Conservation (phyloP, 176 grass and related monocot genomes). For the Musa itinerans region DNA sequence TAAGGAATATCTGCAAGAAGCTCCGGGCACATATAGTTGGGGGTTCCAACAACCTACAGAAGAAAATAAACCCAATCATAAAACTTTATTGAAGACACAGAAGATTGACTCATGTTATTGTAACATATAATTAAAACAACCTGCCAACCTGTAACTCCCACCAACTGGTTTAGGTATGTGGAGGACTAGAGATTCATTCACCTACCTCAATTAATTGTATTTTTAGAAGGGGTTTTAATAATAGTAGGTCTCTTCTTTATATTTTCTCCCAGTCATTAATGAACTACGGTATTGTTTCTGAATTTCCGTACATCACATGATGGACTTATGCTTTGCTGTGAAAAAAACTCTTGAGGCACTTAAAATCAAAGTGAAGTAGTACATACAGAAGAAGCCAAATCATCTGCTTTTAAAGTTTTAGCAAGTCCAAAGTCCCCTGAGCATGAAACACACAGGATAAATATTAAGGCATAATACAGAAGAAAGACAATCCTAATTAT, state of each 20-base stretch:
- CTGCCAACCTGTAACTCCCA: background rate
- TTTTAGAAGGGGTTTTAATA: background rate
- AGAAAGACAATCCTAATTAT: background rate
- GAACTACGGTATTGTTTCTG: background rate
- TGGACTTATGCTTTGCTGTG: background rate
- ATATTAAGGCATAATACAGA: background rate
- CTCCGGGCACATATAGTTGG: conserved; percentile 98
- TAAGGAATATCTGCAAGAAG: conserved; percentile 94
- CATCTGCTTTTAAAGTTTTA: conserved; percentile 94
- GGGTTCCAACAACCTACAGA: conserved; percentile 84
- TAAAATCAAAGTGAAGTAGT: conserved; percentile 2
- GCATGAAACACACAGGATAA: conserved; percentile 19
- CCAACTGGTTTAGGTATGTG: background rate
- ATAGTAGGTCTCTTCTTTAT: background rate
- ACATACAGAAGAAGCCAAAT: conserved; percentile 92
- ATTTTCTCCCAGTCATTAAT: background rate
- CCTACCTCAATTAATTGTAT: background rate
- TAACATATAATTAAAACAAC: too few relatives aligned
- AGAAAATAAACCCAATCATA: conserved; percentile 8
- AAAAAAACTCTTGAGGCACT: background rate
- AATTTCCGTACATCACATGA: too few relatives aligned
- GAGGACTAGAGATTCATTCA: background rate
- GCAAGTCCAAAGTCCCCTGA: conserved; percentile 97
- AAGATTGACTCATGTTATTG: too few relatives aligned
- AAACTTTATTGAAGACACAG: too few relatives aligned